These are phyloP conservation scores for Ogataea henricii DNA, from an alignment of 805 yeast genomes.

Conservation along the genomic window DNA sequence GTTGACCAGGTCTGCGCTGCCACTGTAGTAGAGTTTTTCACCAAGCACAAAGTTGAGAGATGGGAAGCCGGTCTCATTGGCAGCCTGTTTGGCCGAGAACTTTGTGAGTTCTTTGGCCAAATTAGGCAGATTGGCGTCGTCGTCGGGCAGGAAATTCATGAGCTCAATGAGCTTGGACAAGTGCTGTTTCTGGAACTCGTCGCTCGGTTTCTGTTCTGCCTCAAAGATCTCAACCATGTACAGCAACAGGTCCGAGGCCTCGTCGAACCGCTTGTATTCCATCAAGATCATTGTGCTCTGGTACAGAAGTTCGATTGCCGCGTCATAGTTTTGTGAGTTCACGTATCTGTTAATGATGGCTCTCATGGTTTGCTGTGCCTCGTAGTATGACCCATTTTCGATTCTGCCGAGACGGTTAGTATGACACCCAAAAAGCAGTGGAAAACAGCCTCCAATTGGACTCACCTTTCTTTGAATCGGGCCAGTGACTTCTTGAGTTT, in stretches of 20 bases:
- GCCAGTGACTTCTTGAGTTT: slow-evolving; percentile 62
- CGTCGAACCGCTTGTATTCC: slow-evolving; percentile 71
- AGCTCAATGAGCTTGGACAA: slow-evolving; percentile 44
- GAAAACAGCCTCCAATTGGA: not conserved
- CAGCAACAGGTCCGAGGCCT: slow-evolving; percentile 73
- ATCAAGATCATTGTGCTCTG: slow-evolving; percentile 71
- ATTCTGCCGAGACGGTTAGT: slow-evolving; percentile 44
- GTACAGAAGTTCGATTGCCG: slow-evolving; percentile 73
- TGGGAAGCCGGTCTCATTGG: slow-evolving; percentile 67
- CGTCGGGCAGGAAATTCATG: slow-evolving; percentile 43
- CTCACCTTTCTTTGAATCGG: slow-evolving; percentile 55
- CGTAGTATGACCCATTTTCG: slow-evolving; percentile 77
- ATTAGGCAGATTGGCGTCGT: slow-evolving; percentile 64
- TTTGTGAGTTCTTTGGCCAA: slow-evolving; percentile 64
- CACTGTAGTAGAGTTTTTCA: slow-evolving; percentile 50
- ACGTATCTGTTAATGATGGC: slow-evolving; percentile 87
- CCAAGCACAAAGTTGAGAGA: slow-evolving; percentile 77
- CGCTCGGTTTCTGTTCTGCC: slow-evolving; percentile 41
- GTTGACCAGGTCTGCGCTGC: slow-evolving; percentile 26
- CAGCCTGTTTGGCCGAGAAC: slow-evolving; percentile 61
- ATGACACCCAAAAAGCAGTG: not conserved
- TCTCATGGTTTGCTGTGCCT: slow-evolving; percentile 93
- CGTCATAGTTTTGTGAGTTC: slow-evolving; percentile 61
- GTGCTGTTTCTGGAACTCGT: slow-evolving; percentile 27
- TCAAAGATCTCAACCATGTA: slow-evolving; percentile 74